phyloP scores from a whole-genome alignment of 306 rosid genomes.

The Glycyrrhiza uralensis region DNA sequence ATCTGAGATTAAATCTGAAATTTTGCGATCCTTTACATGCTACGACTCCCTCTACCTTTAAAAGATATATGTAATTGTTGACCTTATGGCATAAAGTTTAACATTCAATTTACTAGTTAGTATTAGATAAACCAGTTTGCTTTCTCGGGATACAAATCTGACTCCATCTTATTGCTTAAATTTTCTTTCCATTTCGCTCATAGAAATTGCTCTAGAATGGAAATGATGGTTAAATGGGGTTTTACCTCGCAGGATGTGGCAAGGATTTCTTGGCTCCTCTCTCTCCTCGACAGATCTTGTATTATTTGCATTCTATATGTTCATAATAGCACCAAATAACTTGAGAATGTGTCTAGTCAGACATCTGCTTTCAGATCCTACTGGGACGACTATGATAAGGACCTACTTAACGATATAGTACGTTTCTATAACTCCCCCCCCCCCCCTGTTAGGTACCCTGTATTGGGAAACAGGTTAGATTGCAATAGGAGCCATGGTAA shows the following conservation, averaged over 20 bases:
- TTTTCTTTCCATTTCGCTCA: neutral
- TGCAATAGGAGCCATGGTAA: constrained; percentile 27
- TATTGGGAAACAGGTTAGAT: constrained; percentile 38
- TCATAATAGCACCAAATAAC: constrained; percentile 82
- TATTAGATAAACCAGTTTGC: neutral
- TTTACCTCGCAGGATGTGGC: constrained; percentile 82
- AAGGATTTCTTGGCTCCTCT: constrained; percentile 92
- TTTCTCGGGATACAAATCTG: neutral
- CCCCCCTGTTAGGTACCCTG: constrained; percentile 12
- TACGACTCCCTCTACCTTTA: neutral
- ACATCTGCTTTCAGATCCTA: constrained; percentile 87
- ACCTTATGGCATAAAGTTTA: neutral
- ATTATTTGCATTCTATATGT: constrained; percentile 82
- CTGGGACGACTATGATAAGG: constrained; percentile 86
- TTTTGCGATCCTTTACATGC: neutral
- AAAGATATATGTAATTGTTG: neutral
- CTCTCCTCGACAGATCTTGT: constrained; percentile 80
- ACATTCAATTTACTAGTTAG: neutral
- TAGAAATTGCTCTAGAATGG: neutral
- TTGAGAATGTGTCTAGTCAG: constrained; percentile 80
- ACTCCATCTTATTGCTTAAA: neutral
- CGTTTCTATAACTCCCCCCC: neutral
- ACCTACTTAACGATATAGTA: constrained; percentile 65
- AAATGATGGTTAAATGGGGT: constrained; percentile 9
- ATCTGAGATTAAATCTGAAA: neutral